Evolutionary conservation across 805 yeast genomes (phyloP).

Genomic region (Cyberlindnera mississippiensis): DNA sequence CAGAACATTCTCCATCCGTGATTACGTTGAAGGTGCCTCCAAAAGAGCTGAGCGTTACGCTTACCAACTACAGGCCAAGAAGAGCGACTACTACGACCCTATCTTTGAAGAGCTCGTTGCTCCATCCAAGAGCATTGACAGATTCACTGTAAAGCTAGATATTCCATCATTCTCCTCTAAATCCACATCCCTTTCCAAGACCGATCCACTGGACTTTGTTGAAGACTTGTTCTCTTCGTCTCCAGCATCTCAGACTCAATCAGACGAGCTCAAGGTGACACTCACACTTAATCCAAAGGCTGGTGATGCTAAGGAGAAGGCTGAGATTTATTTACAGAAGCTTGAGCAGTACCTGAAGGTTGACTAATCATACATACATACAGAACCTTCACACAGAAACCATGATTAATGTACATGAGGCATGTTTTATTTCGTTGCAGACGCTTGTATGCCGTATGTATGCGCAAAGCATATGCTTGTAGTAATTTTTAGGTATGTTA

Average conservation of each 20-base stretch:
- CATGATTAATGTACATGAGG: too few relatives aligned
- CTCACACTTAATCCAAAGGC: constrained; percentile 35
- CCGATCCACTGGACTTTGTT: constrained; percentile 20
- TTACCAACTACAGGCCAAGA: constrained; percentile 33
- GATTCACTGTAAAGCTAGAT: constrained; percentile 38
- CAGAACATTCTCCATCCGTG: constrained; percentile 19
- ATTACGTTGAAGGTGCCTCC: constrained; percentile 41
- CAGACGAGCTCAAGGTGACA: too few relatives aligned
- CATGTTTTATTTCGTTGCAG: too few relatives aligned
- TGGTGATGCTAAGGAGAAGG: constrained; percentile 44
- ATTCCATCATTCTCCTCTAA: constrained; percentile 22
- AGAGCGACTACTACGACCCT: constrained; percentile 53
- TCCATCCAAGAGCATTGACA: constrained; percentile 37
- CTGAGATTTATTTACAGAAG: constrained; percentile 28
- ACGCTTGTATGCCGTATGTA: too few relatives aligned
- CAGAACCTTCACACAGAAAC: too few relatives aligned
- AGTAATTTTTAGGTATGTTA: too few relatives aligned
- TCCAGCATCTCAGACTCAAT: too few relatives aligned
- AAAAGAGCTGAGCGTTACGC: constrained; percentile 43
- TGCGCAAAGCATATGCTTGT: too few relatives aligned
- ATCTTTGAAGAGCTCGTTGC: constrained; percentile 56
- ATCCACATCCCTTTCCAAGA: constrained; percentile 14
- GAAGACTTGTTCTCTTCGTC: constrained; percentile 28
- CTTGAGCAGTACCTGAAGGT: constrained; percentile 16
- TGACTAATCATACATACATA: constrained; percentile 1